phyloP scores from a whole-genome alignment of 495 filamentous ascomycete species.

The Cryomyces minteri region DNA sequence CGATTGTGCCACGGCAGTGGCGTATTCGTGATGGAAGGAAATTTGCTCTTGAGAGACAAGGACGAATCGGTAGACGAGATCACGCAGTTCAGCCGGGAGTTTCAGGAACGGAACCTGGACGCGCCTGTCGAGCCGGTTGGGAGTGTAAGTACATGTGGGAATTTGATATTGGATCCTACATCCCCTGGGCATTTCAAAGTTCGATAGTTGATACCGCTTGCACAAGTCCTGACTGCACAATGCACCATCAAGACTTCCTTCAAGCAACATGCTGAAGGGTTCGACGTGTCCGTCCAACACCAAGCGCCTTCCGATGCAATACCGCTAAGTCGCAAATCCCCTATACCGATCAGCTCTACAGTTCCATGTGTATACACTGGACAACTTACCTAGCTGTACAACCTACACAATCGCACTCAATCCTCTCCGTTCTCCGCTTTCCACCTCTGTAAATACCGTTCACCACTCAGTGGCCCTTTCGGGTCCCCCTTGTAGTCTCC shows the following conservation, averaged over 20 bases:
- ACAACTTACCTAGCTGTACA: not conserved
- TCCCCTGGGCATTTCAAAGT: too few relatives aligned
- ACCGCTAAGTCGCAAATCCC: not conserved
- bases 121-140: too few relatives aligned
- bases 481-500: slow-evolving; percentile 21
- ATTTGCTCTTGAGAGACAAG: too few relatives aligned
- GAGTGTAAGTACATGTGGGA: too few relatives aligned
- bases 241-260: not conserved
- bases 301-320: not conserved
- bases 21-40: too few relatives aligned
- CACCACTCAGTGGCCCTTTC: slow-evolving; percentile 32
- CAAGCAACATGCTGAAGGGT: not conserved
- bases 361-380: not conserved
- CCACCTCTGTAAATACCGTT: slow-evolving; percentile 44
- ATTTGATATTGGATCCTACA: too few relatives aligned
- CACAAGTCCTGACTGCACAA: not conserved
- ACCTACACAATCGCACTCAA: slow-evolving; percentile 16
- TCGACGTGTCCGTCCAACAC: not conserved
- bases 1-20: too few relatives aligned
- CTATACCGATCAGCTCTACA: not conserved
- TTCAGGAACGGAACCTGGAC: too few relatives aligned
- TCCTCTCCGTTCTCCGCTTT: slow-evolving; percentile 49
- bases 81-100: too few relatives aligned
- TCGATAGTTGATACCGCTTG: not conserved
- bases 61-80: too few relatives aligned